These are phyloP conservation scores for Paraglomus occultum DNA, from an alignment of 192 early-diverging fungal species.

Conservation along the genomic window DNA sequence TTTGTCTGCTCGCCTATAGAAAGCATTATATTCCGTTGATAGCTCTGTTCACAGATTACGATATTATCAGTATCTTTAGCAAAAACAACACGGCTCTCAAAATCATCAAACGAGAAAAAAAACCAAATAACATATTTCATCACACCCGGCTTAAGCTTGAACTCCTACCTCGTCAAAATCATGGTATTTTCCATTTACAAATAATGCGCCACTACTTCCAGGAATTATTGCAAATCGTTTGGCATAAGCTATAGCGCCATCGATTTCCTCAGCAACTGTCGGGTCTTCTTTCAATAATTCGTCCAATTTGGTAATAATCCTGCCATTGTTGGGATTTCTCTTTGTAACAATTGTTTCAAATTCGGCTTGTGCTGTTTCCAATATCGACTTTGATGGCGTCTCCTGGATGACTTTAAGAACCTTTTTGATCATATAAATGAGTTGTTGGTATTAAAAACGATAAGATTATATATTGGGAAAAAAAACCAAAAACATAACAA, in stretches of 20 bases:
- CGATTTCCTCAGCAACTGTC: slow-evolving; percentile 7
- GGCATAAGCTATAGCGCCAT: neutral
- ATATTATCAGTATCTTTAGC: too few species aligned
- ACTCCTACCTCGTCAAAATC: slow-evolving; percentile 52
- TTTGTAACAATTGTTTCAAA: neutral
- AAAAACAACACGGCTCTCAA: too few species aligned
- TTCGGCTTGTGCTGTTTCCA: neutral
- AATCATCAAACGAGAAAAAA: neutral
- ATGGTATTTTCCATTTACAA: slow-evolving; percentile 80
- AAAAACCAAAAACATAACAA: neutral
- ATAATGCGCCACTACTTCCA: slow-evolving; percentile 51
- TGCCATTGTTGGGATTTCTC: neutral
- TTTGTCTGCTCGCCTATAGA: slow-evolving; percentile 31
- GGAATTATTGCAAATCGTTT: slow-evolving; percentile 2
- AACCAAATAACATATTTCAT: neutral
- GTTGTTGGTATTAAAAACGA: neutral
- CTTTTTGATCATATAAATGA: neutral
- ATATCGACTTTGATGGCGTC: neutral
- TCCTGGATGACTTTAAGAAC: neutral
- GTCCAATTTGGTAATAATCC: neutral
- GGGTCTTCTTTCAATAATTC: slow-evolving; percentile 6
- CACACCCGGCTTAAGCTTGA: neutral
- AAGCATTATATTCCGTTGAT: slow-evolving; percentile 31
- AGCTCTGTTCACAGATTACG: slow-evolving; percentile 28
- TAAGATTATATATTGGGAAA: neutral